Percentiles rank a stretch among this genome's conserved stretches.
phyloP scores from a whole-genome alignment of 1,284 basidiomycete genomes.

The Leccinum pseudoinsigne region DNA sequence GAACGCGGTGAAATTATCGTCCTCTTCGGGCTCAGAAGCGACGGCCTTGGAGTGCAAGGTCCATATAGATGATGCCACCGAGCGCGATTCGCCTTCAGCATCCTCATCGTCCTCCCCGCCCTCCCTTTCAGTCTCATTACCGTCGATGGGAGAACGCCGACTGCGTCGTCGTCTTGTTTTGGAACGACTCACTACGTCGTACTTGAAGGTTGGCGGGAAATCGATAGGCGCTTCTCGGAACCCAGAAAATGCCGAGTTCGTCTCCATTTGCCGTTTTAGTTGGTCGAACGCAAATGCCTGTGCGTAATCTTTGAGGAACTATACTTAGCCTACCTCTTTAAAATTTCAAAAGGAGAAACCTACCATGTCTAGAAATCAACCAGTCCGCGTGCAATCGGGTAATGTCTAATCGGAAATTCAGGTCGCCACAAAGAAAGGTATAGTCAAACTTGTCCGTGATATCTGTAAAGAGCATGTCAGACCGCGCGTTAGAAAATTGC shows the following conservation, averaged over 20 bases:
- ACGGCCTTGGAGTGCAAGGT: constrained; percentile 45
- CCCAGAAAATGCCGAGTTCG: constrained; percentile 59
- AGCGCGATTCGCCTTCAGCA: constrained; percentile 47
- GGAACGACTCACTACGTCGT: constrained; percentile 64
- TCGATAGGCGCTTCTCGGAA: constrained; percentile 71
- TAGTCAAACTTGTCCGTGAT: constrained; percentile 83
- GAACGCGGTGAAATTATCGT: constrained; percentile 38
- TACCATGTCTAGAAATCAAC: constrained; percentile 59
- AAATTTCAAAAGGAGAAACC: background rate
- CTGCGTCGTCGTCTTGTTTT: constrained; percentile 42
- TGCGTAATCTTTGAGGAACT: constrained; percentile 50
- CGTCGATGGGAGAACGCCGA: constrained; percentile 35
- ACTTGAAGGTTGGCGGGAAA: constrained; percentile 86
- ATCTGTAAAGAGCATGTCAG: constrained; percentile 43
- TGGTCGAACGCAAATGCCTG: constrained; percentile 83
- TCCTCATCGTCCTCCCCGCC: constrained; percentile 41
- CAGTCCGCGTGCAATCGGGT: constrained; percentile 76
- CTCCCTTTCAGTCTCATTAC: constrained; percentile 34
- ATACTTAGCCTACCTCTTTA: constrained; percentile 1
- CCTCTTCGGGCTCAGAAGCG: constrained; percentile 43
- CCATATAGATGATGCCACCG: constrained; percentile 53
- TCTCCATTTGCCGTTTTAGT: constrained; percentile 67
- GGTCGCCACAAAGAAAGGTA: constrained; percentile 80
- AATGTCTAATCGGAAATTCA: constrained; percentile 77
- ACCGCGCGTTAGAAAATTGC: background rate